Base-by-base conservation (phyloP, 768 basidiomycete genomes). In the Pluteus cervinus region DNA sequence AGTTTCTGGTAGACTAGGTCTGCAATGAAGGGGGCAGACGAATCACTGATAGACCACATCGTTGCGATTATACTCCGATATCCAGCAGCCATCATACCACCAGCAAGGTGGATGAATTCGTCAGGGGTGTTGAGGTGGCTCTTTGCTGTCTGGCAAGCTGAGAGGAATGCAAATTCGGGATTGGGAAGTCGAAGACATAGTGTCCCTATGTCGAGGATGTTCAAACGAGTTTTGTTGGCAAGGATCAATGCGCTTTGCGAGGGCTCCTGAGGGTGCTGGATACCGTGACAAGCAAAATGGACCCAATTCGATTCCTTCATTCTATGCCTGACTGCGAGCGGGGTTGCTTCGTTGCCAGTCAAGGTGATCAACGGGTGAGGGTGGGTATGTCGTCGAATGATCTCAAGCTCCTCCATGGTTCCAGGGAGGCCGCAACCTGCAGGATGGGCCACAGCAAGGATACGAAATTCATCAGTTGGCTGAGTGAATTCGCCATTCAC, bases 61-160 rank as follows among this genome's bases (percentile, higher is more conserved):
- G 65, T 66, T 8, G 48, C 64, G 6, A 68, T 42, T 3, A 62
- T 60, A 17, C 60, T 36, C 17, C 41, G 30, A 30, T 50, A 56
- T 4, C 55, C 55, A 20, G 51, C 53, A 15, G 44, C 37, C 30
- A 61, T 46, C 62, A 68, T 64, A 11, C 61, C 63, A 3, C 61
- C 61, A 0, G 64, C 58, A 3, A 67, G 41, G 51, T 66, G 63
- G 3, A 68, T 52, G 0, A 54, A 57, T 35, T 69, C 67, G 5
- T 65, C 57, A 0, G 57, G 38, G 1, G 59, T 37, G 17, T 37
- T 34, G 16, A 45, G 33, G 15, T 54, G 52, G 1, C 63, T 57
- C n/a, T 44, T 51, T 1, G 59, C 57, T 4, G 62, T 69, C 31
- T 68, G 52, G 37, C 68, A 69, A 1, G 67, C 66, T 1, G 67